These are phyloP conservation scores for Corinectria fuckeliana DNA, from an alignment of 2,329 filamentous ascomycete genomes.

Conservation along the genomic window DNA sequence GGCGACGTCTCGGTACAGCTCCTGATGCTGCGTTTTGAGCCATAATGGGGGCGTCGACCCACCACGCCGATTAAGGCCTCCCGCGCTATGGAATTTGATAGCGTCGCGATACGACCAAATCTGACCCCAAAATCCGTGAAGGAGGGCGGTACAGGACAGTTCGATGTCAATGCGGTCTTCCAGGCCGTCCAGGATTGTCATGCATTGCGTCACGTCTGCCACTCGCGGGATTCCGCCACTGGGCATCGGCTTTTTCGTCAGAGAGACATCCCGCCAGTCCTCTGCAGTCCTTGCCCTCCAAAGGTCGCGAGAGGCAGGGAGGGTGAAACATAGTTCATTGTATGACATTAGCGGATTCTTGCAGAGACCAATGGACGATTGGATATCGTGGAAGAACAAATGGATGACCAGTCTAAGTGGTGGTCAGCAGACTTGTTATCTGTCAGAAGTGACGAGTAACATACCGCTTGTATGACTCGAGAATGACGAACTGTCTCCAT, in stretches of 20 bases:
- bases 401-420: conserved; percentile 29
- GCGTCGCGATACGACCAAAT: conserved; percentile 35
- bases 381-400: conserved; percentile 32
- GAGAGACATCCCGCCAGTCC: conserved; percentile 28
- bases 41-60: conserved; percentile 24
- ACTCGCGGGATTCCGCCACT: conserved; percentile 24
- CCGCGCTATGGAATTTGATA: conserved; percentile 17
- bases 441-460: not conserved
- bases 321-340: conserved; percentile 31
- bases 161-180: conserved; percentile 29
- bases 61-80: conserved; percentile 7
- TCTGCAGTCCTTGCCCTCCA: conserved; percentile 30
- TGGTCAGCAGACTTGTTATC: conserved; percentile 14
- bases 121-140: conserved; percentile 35
- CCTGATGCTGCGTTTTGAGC: conserved; percentile 30
- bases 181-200: conserved; percentile 25
- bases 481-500: conserved; percentile 26
- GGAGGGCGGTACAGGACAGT: conserved; percentile 24
- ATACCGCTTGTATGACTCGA: conserved; percentile 35
- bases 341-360: conserved; percentile 31
- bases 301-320: conserved; percentile 30
- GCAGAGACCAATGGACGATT: conserved; percentile 32
- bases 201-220: conserved; percentile 26
- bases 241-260: conserved; percentile 17
- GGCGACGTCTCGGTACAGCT: conserved; percentile 28